Conservation (phyloP, 202 grass and related monocot genomes). For the Hordeum pubiflorum region DNA sequence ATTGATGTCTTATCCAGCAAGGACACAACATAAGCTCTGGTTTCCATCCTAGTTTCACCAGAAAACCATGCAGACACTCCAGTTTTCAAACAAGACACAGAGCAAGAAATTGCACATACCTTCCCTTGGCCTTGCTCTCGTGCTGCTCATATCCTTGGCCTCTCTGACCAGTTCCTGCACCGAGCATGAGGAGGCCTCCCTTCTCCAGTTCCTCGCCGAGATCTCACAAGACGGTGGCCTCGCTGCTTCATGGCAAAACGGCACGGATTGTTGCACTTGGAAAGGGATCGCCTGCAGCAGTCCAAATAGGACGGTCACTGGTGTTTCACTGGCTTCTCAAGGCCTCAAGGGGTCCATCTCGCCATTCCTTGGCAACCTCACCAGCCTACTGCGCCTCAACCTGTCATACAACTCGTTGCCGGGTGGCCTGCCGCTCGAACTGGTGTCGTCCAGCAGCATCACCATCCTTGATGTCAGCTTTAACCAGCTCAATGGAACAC, state of each 20-base stretch:
- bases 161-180: background rate
- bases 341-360: constrained; percentile 36
- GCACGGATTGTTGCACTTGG: background rate
- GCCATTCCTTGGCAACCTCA: constrained; percentile 23
- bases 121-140: background rate
- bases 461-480: constrained; percentile 46
- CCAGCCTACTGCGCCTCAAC: constrained; percentile 24
- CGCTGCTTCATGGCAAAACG: rapidly evolving
- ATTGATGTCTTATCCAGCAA: background rate
- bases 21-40: background rate
- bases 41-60: background rate
- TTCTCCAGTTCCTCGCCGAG: background rate
- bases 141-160: background rate
- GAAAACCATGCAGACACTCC: background rate
- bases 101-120: background rate
- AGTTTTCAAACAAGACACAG: background rate
- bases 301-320: background rate
- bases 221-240: background rate
- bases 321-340: background rate
- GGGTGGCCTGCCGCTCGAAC: constrained; percentile 20
- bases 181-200: background rate
- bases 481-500: constrained; percentile 26
- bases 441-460: constrained; percentile 40
- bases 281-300: too few species aligned
- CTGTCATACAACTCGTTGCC: constrained; percentile 38